A percentile compares a stretch with the other conserved stretches of the same genome.
Evolutionary conservation across 1,284 basidiomycete genomes (phyloP).

Genomic region (Rhizoctonia solani): DNA sequence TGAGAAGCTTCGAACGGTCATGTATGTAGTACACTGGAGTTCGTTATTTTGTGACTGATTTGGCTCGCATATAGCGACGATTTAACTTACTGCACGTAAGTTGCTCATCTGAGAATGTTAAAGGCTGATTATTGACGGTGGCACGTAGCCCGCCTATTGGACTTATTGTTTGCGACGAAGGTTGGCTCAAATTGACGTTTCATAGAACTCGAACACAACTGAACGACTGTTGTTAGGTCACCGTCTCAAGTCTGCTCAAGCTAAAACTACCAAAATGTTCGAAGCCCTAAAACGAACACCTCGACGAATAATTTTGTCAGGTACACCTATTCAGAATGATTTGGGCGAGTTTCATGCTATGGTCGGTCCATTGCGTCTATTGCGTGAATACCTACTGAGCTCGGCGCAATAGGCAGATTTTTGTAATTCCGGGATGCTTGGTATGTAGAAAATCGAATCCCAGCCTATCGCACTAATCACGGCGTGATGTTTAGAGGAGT

Average conservation of each 20-base stretch:
- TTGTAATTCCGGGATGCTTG: constrained; percentile 88
- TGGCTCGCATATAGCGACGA: constrained; percentile 53
- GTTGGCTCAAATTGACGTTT: constrained; percentile 46
- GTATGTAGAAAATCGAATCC: constrained; percentile 51
- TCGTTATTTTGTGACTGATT: background rate
- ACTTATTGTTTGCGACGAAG: constrained; percentile 95
- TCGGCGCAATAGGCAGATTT: constrained; percentile 85
- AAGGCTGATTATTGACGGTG: background rate
- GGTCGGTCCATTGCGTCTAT: constrained; percentile 54
- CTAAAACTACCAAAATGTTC: constrained; percentile 91
- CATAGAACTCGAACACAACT: background rate
- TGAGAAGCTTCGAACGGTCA: constrained; percentile 82
- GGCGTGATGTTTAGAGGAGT: constrained; percentile 57
- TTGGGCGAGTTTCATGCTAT: constrained; percentile 95
- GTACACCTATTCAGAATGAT: constrained; percentile 98
- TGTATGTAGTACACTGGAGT: constrained; percentile 48
- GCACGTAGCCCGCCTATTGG: constrained; percentile 78
- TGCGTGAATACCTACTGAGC: background rate
- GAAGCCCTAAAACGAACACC: constrained; percentile 69
- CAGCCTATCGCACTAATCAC: background rate
- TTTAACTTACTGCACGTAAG: constrained; percentile 66
- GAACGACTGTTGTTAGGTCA: constrained; percentile 62
- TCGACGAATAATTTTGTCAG: constrained; percentile 86
- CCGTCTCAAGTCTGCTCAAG: constrained; percentile 88
- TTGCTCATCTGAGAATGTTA: background rate